A percentile compares a stretch with the other conserved stretches of the same genome.
Conservation (phyloP, 148 eudicot species). For the Cornus suecica region DNA sequence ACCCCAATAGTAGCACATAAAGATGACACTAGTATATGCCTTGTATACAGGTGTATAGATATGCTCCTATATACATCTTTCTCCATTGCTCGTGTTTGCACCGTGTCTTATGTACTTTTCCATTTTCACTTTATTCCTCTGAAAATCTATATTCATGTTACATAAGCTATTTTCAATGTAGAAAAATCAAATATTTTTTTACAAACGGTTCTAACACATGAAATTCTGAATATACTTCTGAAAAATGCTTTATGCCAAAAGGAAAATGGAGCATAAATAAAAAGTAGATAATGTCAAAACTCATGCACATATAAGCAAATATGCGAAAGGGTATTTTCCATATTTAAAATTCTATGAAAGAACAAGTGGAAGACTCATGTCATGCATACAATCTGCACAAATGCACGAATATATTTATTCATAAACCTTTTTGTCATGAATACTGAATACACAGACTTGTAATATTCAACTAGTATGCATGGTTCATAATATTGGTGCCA, state of each 20-base stretch:
- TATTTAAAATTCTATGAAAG: background rate
- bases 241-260: background rate
- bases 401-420: background rate
- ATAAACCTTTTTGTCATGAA: background rate
- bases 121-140: background rate
- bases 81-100: background rate
- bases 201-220: background rate
- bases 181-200: background rate
- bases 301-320: too few relatives aligned
- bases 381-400: background rate
- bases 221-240: too few relatives aligned
- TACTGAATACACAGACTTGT: background rate
- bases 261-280: background rate
- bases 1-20: too few relatives aligned
- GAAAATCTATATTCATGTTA: too few relatives aligned
- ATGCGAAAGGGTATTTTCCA: too few relatives aligned
- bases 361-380: background rate
- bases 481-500: background rate
- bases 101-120: background rate
- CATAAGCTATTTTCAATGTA: too few relatives aligned
- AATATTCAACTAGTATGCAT: background rate
- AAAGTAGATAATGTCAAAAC: too few relatives aligned
- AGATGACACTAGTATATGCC: too few relatives aligned
- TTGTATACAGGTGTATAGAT: too few relatives aligned
- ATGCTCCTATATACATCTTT: too few relatives aligned